Evolutionary conservation across 164 flowering plant species (phyloP), one percentile per base, ranked within the genome.

Genomic region (Nymphaea colorata): DNA sequence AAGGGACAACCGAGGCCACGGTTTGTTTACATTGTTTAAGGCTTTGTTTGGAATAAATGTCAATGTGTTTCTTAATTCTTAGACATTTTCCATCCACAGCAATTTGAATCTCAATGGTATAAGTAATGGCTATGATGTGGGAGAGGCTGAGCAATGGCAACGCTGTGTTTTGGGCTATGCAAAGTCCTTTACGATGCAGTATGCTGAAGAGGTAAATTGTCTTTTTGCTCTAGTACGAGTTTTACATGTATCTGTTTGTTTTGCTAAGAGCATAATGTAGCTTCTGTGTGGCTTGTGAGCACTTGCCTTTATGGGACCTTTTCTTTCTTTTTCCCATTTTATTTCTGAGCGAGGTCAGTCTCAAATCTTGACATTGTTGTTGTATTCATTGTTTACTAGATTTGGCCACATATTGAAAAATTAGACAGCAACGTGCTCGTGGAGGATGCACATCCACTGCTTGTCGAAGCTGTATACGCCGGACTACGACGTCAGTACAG

Each of bases 81-180:
- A 18, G 16, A 3, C 4, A 1, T 41, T 61, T 41, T 47, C 16
- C 61, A 47, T 57, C 16, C 41, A 15, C 18, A n/a, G 42, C 25
- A 43, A 51, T 69, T 69, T 11, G 42, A 47, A 15, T 53, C 25
- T 5, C 11, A 60, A 47, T 18, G 74, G 68, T 64, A 69, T 64
- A 47, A 64, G 71, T 42, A 76, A 61, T 66, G 75, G 62, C 43
- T 90, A 88, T 69, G 79, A 76, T 60, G 65, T 84, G 6, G 87
- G 85, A 64, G 98, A 92, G 78, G 81, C 81, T 41, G 89, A 85
- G 71, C 98, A 92, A 68, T 95, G 98, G 99, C 89, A 96, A 74
- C 70, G 86, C 55, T 75, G 92, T 42, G 90, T 94, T 57, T 75
- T 95, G 59, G 99, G 97, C 65, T 87, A 89, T 75, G 85, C 90